Percentiles rank a stretch among this genome's conserved stretches.
phyloP scores from a whole-genome alignment of 2,329 filamentous ascomycete species.

The Ophiostoma piceae region DNA sequence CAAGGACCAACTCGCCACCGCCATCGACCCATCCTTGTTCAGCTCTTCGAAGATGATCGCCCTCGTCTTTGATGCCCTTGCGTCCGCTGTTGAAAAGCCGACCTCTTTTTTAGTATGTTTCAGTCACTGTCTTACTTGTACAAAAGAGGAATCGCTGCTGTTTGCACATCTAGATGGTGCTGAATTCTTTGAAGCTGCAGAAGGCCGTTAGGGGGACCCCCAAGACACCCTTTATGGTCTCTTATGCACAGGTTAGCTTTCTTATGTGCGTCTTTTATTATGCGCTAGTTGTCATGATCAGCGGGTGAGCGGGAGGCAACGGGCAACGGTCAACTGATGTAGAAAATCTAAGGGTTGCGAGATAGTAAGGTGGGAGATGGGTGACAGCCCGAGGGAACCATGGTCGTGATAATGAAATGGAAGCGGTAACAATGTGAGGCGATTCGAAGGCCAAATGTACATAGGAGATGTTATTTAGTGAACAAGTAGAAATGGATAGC shows the following conservation, averaged over 20 bases:
- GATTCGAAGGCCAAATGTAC: too few relatives aligned
- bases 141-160: neutral
- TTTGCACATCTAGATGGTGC: neutral
- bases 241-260: neutral
- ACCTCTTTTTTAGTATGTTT: neutral
- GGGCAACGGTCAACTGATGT: neutral
- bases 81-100: neutral
- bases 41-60: neutral
- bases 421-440: neutral
- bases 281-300: neutral
- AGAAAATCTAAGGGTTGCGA: constrained; percentile 4
- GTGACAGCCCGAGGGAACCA: neutral
- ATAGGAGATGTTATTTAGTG: too few relatives aligned
- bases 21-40: constrained; percentile 8
- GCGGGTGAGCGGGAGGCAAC: neutral
- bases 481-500: too few relatives aligned
- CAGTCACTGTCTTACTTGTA: neutral
- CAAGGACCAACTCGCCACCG: neutral
- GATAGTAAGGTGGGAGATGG: neutral
- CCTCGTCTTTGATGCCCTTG: neutral
- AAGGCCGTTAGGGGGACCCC: neutral
- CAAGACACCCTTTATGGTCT: neutral
- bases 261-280: neutral
- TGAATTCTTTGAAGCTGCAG: neutral
- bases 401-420: neutral